Base-by-base conservation (phyloP, 2,329 filamentous ascomycete genomes). In the Parasarocladium wereldwijsianum region DNA sequence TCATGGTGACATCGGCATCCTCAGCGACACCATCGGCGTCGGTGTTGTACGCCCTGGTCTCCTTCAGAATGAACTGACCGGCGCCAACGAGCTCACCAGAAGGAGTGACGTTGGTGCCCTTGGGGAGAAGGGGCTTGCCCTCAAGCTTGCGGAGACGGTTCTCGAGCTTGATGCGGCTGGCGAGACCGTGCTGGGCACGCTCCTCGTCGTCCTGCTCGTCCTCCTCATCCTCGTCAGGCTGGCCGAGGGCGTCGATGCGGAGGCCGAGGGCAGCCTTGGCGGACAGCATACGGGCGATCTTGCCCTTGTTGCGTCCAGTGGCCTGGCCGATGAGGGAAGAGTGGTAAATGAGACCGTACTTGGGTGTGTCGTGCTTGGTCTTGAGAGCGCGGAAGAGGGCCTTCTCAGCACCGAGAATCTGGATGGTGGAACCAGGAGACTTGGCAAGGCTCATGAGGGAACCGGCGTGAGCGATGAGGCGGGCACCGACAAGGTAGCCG, bases 291-390 rank as follows among this genome's bases (percentile, higher is more conserved):
- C 90, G 83, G 24, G 90, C 90, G 49, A 98, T 93, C 68, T 98
- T 98, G 46, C 90, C 90, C 76, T 98, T 98, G 67, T 96, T 96
- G 65, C 84, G 87, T 47, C 90, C 90, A 13, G 83, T 93, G 17
- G 90, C 90, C 62, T 98, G 90, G 25, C 90, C 92, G 40, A 98
- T 92, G 26, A 98, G 71, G 17, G 83, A 90, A 28, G 82, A 80
- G 57, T 93, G 81, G 61, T 90, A 92, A 52, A 92, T 83, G 40
- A 93, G 69, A 69, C 90, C 90, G 48, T 96, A 98, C 60, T 96
- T 98, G 50, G 90, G 90, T 22, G 90, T 98, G 50, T 94, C 85
- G 57, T 96, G 87, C 70, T 98, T 96, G 29, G 90, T 98, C 73
- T 98, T 98, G 39, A 98, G 68, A 13, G 90, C 90, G 49, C 90